Evolutionary conservation across 2,329 filamentous ascomycete species (phyloP).

Genomic region (Aschersonia sp.): DNA sequence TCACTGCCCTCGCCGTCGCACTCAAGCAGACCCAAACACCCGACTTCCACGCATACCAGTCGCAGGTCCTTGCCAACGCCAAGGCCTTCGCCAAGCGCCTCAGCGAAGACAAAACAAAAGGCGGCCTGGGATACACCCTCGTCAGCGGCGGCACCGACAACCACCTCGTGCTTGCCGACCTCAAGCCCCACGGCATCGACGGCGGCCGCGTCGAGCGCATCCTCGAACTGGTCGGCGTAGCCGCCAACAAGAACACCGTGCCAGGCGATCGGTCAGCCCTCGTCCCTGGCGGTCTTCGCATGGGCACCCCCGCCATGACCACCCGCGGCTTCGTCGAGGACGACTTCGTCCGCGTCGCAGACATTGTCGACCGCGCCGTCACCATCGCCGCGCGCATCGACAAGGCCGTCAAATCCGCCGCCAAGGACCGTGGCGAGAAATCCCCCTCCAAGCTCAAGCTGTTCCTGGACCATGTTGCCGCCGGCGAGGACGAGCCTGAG

Average conservation of each 20-base stretch:
- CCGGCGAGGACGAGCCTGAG: conserved; percentile 53
- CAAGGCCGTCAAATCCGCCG: conserved; percentile 55
- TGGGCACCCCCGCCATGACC: conserved; percentile 96
- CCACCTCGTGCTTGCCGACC: conserved; percentile 84
- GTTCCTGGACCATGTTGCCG: conserved; percentile 54
- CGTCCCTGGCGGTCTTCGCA: conserved; percentile 81
- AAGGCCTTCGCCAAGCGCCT: conserved; percentile 66
- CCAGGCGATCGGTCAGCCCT: conserved; percentile 90
- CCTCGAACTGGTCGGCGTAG: conserved; percentile 83
- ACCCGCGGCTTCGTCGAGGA: conserved; percentile 81
- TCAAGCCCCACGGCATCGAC: conserved; percentile 80
- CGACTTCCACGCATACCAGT: conserved; percentile 88
- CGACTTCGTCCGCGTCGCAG: conserved; percentile 77
- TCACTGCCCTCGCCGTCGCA: conserved; percentile 86
- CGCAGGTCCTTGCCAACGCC: conserved; percentile 79
- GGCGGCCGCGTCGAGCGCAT: conserved; percentile 82
- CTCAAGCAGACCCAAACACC: conserved; percentile 82
- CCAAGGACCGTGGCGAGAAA: conserved; percentile 53
- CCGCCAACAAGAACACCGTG: conserved; percentile 98
- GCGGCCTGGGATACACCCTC: conserved; percentile 71
- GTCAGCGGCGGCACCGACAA: conserved; percentile 95
- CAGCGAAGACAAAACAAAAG: conserved; percentile 55
- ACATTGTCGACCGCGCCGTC: conserved; percentile 74
- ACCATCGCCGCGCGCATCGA: conserved; percentile 65
- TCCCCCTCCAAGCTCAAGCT: conserved; percentile 48